Evolutionary conservation across 129 eudicot species (phyloP).

Genomic region (Rutidosis leptorrhynchoides): DNA sequence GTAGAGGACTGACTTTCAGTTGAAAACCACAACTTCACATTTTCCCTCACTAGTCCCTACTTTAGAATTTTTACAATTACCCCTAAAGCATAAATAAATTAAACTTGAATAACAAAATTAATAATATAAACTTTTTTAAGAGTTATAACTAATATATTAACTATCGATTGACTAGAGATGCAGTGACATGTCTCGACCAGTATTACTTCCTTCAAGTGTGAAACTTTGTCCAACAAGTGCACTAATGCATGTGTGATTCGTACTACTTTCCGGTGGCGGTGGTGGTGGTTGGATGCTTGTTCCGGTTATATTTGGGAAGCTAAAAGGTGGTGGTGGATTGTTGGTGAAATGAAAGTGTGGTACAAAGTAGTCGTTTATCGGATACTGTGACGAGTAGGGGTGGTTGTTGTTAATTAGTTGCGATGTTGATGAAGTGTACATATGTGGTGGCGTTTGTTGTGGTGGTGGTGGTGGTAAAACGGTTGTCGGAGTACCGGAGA

Average conservation of each 20-base stretch:
- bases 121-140: no score
- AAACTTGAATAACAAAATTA: no score
- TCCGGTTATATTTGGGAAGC: conserved; percentile 13
- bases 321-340: conserved; percentile 27
- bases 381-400: conserved; percentile 45
- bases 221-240: conserved; percentile 67
- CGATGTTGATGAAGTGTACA: conserved; percentile 50
- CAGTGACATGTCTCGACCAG: conserved; percentile 40
- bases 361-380: conserved; percentile 56
- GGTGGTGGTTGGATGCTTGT: neutral
- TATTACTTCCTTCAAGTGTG: conserved; percentile 35
- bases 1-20: no score
- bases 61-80: no score
- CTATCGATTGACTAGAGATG: conserved; percentile 40
- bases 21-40: no score
- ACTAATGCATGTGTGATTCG: conserved; percentile 73
- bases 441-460: conserved; percentile 36
- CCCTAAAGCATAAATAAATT: no score
- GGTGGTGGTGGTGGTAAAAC: conserved; percentile 43
- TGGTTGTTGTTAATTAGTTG: conserved; percentile 37
- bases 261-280: conserved; percentile 26
- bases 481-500: conserved; percentile 41
- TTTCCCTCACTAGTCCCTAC: no score
- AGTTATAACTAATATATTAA: no score
- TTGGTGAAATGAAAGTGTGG: conserved; percentile 51